These are phyloP conservation scores for California macrophylla DNA, from an alignment of 441 rosid species.

Conservation along the genomic window DNA sequence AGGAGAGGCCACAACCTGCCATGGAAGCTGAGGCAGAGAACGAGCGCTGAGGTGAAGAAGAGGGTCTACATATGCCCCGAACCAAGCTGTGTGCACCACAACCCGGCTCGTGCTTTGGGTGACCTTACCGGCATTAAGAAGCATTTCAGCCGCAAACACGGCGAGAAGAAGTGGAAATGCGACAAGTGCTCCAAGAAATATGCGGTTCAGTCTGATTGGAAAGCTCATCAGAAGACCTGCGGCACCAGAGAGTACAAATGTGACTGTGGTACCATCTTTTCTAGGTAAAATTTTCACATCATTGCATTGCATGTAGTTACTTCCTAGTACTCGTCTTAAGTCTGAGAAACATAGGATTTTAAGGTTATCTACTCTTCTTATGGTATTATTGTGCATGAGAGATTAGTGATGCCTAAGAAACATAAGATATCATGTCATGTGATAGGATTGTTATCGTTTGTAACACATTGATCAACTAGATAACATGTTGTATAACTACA, in stretches of 20 bases:
- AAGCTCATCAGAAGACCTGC: constrained; percentile 46
- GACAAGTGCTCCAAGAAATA: constrained; percentile 33
- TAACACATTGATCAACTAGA: too few relatives aligned
- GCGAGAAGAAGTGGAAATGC: constrained; percentile 43
- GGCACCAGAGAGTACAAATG: constrained; percentile 45
- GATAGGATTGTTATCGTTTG: too few relatives aligned
- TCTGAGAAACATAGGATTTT: too few relatives aligned
- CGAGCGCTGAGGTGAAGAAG: constrained; percentile 33
- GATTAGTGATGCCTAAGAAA: too few relatives aligned
- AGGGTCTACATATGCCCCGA: constrained; percentile 46
- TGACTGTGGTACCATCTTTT: constrained; percentile 46
- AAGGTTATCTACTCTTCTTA: too few relatives aligned
- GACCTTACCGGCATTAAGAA: constrained; percentile 46
- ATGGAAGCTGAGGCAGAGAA: constrained; percentile 41
- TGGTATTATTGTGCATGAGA: too few relatives aligned
- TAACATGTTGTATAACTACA: too few relatives aligned
- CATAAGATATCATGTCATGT: too few relatives aligned
- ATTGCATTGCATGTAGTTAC: neutral
- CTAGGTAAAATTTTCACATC: constrained; percentile 24
- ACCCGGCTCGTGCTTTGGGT: constrained; percentile 40
- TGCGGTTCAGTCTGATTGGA: constrained; percentile 51
- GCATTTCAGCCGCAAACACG: constrained; percentile 42
- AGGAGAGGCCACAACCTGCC: constrained; percentile 38
- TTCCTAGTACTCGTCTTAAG: too few relatives aligned
- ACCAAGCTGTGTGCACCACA: constrained; percentile 37